phyloP scores from a whole-genome alignment of 208 protist genomes.

The Lotmaria passim region DNA sequence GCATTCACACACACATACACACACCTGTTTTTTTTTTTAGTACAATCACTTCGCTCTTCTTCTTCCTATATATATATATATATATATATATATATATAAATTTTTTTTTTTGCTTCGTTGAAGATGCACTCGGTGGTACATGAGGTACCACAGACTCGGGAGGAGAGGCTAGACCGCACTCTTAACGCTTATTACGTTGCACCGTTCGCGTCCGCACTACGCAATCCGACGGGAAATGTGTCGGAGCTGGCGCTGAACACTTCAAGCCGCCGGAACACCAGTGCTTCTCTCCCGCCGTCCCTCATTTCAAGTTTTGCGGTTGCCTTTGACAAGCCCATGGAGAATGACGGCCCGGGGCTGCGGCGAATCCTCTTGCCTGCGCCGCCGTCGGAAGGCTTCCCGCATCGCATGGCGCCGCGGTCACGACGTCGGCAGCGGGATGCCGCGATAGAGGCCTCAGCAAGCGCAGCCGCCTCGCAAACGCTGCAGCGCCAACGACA shows the following conservation, averaged over 20 bases:
- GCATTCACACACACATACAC: no score
- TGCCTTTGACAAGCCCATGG: slow-evolving; percentile 13
- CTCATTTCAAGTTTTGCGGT: slow-evolving; percentile 2
- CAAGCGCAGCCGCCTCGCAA: slow-evolving; percentile 1
- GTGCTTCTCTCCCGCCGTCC: not conserved
- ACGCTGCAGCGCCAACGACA: slow-evolving; percentile 21
- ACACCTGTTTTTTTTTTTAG: no score
- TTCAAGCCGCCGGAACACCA: not conserved
- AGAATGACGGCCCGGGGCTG: slow-evolving; percentile 17
- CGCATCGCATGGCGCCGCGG: not conserved
- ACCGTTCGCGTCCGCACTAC: not conserved
- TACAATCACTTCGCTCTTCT: not conserved
- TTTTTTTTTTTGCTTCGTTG: slow-evolving; percentile 6
- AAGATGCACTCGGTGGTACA: slow-evolving; percentile 14
- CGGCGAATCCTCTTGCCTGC: not conserved
- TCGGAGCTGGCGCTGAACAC: not conserved
- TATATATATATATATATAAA: not conserved
- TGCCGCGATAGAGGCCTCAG: slow-evolving; percentile 3
- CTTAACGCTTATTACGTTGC: slow-evolving; percentile 22
- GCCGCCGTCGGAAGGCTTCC: not conserved
- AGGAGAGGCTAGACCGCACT: not conserved
- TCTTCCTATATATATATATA: not conserved
- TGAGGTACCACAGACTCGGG: slow-evolving; percentile 21
- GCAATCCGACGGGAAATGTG: not conserved
- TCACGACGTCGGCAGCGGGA: slow-evolving; percentile 1